phyloP scores from a whole-genome alignment of 805 yeast species.

The Candida xiaguanensis region DNA sequence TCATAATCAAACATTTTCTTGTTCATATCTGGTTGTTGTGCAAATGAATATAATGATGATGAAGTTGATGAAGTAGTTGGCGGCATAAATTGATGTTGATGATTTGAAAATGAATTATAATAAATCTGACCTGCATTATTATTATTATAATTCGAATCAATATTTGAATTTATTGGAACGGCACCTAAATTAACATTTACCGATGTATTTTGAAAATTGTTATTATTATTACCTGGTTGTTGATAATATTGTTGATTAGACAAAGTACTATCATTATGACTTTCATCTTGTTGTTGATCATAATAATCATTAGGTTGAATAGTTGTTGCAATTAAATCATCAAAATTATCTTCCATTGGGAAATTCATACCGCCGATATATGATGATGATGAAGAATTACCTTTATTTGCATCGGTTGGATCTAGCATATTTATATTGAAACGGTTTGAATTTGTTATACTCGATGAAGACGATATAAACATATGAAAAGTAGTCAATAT shows the following conservation, averaged over 20 bases:
- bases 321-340: neutral
- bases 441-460: slow-evolving; percentile 4
- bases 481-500: slow-evolving; percentile 1
- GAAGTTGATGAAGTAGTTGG: slow-evolving; percentile 7
- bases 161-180: neutral
- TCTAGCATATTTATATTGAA: slow-evolving; percentile 7
- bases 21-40: neutral
- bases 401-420: slow-evolving; percentile 3
- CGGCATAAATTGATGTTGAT: slow-evolving; percentile 4
- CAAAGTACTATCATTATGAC: neutral
- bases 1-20: slow-evolving; percentile 1
- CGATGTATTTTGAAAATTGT: neutral
- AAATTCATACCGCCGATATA: slow-evolving; percentile 1
- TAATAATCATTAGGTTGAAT: neutral
- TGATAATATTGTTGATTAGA: neutral
- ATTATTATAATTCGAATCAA: slow-evolving; percentile 4
- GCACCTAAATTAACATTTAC: slow-evolving; percentile 8
- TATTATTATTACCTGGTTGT: too few species aligned
- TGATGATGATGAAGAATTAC: neutral
- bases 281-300: neutral
- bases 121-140: slow-evolving; percentile 8
- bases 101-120: slow-evolving; percentile 4
- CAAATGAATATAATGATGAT: slow-evolving; percentile 8
- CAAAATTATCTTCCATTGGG: slow-evolving; percentile 1
- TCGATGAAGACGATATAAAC: slow-evolving; percentile 5